Evolutionary conservation across 2,329 filamentous ascomycete species (phyloP), one percentile per base, ranked within the genome.

Genomic region (Diaporthe batatas): DNA sequence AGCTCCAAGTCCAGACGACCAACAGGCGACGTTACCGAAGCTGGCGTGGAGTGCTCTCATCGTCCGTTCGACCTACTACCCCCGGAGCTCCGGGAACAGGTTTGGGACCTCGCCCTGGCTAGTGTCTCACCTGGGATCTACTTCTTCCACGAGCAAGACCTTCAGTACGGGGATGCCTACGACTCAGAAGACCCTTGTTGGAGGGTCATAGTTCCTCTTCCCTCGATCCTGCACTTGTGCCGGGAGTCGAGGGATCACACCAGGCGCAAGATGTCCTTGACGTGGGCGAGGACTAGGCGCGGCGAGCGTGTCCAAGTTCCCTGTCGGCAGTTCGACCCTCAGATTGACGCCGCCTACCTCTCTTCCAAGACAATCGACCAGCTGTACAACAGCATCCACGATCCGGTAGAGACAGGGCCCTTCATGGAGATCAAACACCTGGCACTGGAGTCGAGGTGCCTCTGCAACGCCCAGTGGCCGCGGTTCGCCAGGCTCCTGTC

Each of bases 141-240:
- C 62, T 67, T 67, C 62, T 67, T 67, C n/a, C 62, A 67, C 8
- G 62, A 67, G n/a, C 47, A 67, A 34, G 62, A 67, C 62, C 62
- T 67, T 8, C 62, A 67, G 14, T 34, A 29, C 47, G 47, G 47
- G 10, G 32, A 53, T 8, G 47, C 47, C n/a, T 67, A 67, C 44
- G 47, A 53, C 4, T 6, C 44, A 2, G 47, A 53, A 2, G 62
- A 67, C 47, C 62, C 62, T 10, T 53, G 62, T 32, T 53, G 62
- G 47, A 53, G 62, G n/a, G 62, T 67, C 12, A 67, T 67, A 1
- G 14, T 53, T 7, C 62, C 62, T 6, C 44, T 67, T 6, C 62
- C 62, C 5, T 39, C 62, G 14, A 53, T 53, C 16, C 6, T 53
- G 7, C 62, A 67, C 32, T 32, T 67, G 47, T 67, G 62, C 62